Evolutionary conservation across 306 rosid genomes (phyloP), one percentile per base, ranked within the genome.

Genomic region (Styphnolobium japonicum): DNA sequence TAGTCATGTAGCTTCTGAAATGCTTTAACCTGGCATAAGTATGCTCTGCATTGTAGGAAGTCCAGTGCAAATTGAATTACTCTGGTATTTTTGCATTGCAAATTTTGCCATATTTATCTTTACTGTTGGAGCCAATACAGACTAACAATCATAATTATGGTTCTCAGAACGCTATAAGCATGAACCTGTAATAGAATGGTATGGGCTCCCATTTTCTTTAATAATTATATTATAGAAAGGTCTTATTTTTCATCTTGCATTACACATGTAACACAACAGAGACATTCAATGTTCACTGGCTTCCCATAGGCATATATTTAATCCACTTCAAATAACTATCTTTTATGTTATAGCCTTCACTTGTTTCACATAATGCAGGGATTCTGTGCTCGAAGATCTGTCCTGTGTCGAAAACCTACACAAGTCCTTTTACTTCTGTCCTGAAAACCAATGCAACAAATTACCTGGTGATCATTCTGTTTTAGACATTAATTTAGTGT

Each of bases 371-470:
- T 63, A 61, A 80, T 86, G 88, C 87, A 93, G 97, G 90, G 83
- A 82, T 84, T 89, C 92, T 67, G 76, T 91, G 64, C 81, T 89
- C 69, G 92, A 84, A 62, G 94, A 88, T 85, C 77, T 78, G 67
- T 88, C 89, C 0, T 73, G 57, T 64, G 78, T 45, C 29, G 92
- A 88, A 80, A 77, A 78, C 56, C 64, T 4, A 34, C 81, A 79
- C 5, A 77, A 77, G 21, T 79, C 91, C 19, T 82, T 82, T 68
- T 86, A 33, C 87, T 85, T 64, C 40, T 81, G 72, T 71, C 83
- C 91, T 51, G 89, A 85, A 77, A 81, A 86, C 19, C 83, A 76
- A 6, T 40, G 67, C 82, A 86, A 70, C 67, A 67, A 80, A 79
- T 45, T 75, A 29, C 19, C 82, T 22, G 73, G 82, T 58, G 85